phyloP scores from a whole-genome alignment of 345 rosid species.

The Eucalyptus marginata region DNA sequence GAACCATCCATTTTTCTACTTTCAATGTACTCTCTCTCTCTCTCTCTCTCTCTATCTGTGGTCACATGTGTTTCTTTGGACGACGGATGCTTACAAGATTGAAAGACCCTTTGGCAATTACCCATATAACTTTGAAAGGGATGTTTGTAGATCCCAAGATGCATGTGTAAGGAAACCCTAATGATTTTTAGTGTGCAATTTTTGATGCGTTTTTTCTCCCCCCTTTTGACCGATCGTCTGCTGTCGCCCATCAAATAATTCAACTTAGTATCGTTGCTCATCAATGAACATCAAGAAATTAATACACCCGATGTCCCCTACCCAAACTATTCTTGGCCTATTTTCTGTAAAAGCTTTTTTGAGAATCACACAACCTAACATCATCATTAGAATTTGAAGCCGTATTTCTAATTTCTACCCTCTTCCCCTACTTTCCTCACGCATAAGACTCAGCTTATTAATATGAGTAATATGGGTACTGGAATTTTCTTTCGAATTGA shows the following conservation, averaged over 20 bases:
- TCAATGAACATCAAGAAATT: background rate
- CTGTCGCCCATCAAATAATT: background rate
- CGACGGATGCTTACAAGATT: background rate
- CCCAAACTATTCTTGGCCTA: background rate
- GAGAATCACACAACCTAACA: background rate
- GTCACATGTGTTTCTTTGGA: background rate
- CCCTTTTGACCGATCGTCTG: background rate
- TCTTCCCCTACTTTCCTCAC: background rate
- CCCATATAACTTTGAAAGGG: background rate
- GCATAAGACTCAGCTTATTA: background rate
- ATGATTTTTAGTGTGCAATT: background rate
- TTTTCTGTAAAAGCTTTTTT: background rate
- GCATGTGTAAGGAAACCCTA: background rate
- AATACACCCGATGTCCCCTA: background rate
- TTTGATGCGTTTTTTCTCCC: background rate
- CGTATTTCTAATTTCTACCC: background rate
- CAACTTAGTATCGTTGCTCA: background rate
- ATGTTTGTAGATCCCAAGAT: background rate
- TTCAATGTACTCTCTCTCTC: conserved; percentile 5
- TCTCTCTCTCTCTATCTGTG: background rate
- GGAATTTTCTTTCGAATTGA: background rate
- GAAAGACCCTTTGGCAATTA: background rate
- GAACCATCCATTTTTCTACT: conserved; percentile 21
- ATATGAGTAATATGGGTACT: background rate
- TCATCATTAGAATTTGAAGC: background rate